Conservation (phyloP, 495 filamentous ascomycete genomes). For the Penicillium samsonianum region DNA sequence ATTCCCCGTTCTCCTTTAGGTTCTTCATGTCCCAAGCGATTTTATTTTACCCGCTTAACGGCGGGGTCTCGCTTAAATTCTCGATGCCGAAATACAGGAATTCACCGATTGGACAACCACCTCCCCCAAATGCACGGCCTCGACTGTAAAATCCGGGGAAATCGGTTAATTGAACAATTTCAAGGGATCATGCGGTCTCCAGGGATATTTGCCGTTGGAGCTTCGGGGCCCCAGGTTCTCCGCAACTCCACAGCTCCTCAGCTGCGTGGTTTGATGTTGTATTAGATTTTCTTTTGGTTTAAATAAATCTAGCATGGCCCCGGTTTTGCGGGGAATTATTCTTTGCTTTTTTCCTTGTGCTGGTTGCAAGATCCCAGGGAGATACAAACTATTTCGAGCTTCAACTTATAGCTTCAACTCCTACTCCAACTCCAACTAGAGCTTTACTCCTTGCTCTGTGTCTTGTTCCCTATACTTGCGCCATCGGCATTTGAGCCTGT, state of each 20-base stretch:
- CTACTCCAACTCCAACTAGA: no score
- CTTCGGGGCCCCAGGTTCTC: constrained; percentile 8
- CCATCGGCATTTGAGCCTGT: neutral
- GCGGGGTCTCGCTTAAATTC: neutral
- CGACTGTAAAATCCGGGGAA: constrained; percentile 23
- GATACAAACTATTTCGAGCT: neutral
- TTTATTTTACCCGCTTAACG: neutral
- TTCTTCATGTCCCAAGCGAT: neutral
- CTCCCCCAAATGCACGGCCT: neutral
- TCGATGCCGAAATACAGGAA: neutral
- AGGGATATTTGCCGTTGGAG: constrained; percentile 12
- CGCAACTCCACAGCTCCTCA: constrained; percentile 2
- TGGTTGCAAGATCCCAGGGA: neutral
- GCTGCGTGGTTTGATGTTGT: neutral
- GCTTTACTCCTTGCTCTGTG: no score
- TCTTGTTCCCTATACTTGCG: neutral
- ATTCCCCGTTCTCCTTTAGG: neutral
- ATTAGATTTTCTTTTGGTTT: neutral
- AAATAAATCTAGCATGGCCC: constrained; percentile 9
- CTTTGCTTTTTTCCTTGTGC: neutral
- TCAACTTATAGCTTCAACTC: neutral
- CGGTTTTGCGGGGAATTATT: constrained; percentile 4
- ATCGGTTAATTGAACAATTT: constrained; percentile 20
- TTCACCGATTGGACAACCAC: constrained; percentile 7
- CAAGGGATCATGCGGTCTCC: constrained; percentile 4